Evolutionary conservation across 1,139 yeast genomes (phyloP).

Genomic region (Blastobotrys proliferans): DNA sequence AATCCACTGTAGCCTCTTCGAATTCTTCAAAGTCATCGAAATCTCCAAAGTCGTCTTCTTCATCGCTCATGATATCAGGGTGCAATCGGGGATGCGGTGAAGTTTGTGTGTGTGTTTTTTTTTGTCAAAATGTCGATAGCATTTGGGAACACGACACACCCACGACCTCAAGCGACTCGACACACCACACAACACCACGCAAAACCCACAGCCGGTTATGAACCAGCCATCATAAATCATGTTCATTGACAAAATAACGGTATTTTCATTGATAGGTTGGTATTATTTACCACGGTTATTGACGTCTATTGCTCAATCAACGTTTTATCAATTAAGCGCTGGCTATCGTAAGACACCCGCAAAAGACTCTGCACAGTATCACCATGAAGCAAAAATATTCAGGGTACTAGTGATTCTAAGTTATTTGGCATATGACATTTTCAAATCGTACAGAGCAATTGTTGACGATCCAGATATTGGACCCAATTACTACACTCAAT

Average conservation of each 20-base stretch:
- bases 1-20: background rate
- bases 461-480: constrained; percentile 8
- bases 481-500: constrained; percentile 18
- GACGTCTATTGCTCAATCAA: constrained; percentile 18
- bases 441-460: constrained; percentile 1
- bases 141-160: no score
- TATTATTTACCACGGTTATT: constrained; percentile 22
- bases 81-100: no score
- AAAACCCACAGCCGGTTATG: no score
- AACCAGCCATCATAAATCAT: no score
- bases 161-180: no score
- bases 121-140: no score
- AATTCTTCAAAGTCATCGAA: constrained; percentile 22
- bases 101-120: no score
- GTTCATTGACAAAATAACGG: no score
- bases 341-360: background rate
- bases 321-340: constrained; percentile 14
- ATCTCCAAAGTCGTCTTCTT: constrained; percentile 27
- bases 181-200: no score
- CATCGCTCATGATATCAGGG: constrained; percentile 5
- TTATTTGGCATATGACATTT: constrained; percentile 6
- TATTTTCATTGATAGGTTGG: constrained; percentile 23
- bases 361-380: background rate
- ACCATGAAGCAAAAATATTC: no score
- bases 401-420: constrained; percentile 6